Evolutionary conservation across 257 asterid species (phyloP).

Genomic region (Gentiana straminea): DNA sequence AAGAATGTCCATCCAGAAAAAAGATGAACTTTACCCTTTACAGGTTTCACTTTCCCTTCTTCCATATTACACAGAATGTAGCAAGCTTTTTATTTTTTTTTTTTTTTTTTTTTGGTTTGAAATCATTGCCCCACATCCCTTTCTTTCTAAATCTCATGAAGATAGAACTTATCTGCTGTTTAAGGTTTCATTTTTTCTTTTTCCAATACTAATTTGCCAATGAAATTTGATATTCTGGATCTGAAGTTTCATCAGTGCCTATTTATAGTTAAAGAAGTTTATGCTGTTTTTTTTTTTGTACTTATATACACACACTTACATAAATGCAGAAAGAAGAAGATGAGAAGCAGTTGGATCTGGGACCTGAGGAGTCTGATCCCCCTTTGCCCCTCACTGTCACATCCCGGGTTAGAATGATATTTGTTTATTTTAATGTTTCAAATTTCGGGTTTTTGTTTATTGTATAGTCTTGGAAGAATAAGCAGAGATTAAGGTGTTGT

Average conservation of each 20-base stretch:
- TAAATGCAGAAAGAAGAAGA: slow-evolving; percentile 70
- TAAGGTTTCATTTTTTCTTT: slow-evolving; percentile 1
- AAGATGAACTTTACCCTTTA: slow-evolving; percentile 27
- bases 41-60: slow-evolving; percentile 21
- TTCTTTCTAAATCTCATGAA: background rate
- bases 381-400: slow-evolving; percentile 94
- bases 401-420: slow-evolving; percentile 51
- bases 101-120: background rate
- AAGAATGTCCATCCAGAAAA: slow-evolving; percentile 38
- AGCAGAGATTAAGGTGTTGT: too few relatives aligned
- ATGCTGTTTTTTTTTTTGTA: background rate
- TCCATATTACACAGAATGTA: slow-evolving; percentile 6
- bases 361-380: slow-evolving; percentile 53
- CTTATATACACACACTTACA: background rate
- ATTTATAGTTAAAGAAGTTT: slow-evolving; percentile 4
- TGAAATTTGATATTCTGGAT: slow-evolving; percentile 14
- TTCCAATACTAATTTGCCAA: background rate
- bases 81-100: background rate
- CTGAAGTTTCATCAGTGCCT: slow-evolving; percentile 17
- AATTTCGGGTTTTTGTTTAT: background rate
- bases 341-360: slow-evolving; percentile 63
- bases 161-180: background rate
- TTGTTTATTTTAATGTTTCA: background rate
- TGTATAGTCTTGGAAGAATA: too few relatives aligned
- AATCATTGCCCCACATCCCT: slow-evolving; percentile 2